A percentile compares a stretch with the other conserved stretches of the same genome.
These are phyloP conservation scores for Saposhnikovia divaricata DNA, from an alignment of 129 eudicot genomes.

Conservation along the genomic window DNA sequence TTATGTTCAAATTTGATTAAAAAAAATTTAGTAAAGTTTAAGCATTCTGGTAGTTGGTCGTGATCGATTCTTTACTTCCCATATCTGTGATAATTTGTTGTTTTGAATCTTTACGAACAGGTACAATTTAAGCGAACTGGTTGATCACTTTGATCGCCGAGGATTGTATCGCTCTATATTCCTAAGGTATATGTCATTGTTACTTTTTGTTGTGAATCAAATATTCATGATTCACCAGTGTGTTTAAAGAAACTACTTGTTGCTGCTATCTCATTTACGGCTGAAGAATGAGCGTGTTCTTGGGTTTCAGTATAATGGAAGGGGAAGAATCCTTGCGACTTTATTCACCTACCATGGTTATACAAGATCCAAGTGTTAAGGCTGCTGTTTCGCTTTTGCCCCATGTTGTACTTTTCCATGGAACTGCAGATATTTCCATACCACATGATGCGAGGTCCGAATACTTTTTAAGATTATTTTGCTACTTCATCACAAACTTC, in stretches of 20 bases:
- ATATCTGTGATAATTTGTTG: not conserved
- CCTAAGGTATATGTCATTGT: slow-evolving; percentile 43
- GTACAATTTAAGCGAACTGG: slow-evolving; percentile 68
- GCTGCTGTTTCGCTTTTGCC: slow-evolving; percentile 54
- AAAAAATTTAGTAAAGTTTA: not conserved
- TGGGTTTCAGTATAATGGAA: slow-evolving; percentile 71
- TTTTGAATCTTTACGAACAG: slow-evolving; percentile 26
- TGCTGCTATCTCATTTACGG: slow-evolving; percentile 10
- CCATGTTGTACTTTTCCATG: slow-evolving; percentile 80
- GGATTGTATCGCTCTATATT: slow-evolving; percentile 92
- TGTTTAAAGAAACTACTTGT: not conserved
- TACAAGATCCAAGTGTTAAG: slow-evolving; percentile 45
- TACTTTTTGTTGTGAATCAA: slow-evolving; percentile 6
- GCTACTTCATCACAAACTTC: not conserved
- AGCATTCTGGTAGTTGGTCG: not conserved
- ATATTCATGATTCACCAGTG: not conserved
- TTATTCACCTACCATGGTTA: slow-evolving; percentile 72
- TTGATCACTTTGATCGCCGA: slow-evolving; percentile 83
- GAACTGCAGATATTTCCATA: slow-evolving; percentile 79
- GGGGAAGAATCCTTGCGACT: slow-evolving; percentile 63
- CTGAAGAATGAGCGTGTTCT: no score
- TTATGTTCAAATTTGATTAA: not conserved
- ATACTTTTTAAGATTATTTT: slow-evolving; percentile 1
- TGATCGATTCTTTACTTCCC: not conserved
- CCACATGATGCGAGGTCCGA: slow-evolving; percentile 74